Percentiles rank a stretch among this genome's conserved stretches.
Conservation (phyloP, 2,329 filamentous ascomycete genomes). For the Grosmannia serpens region DNA sequence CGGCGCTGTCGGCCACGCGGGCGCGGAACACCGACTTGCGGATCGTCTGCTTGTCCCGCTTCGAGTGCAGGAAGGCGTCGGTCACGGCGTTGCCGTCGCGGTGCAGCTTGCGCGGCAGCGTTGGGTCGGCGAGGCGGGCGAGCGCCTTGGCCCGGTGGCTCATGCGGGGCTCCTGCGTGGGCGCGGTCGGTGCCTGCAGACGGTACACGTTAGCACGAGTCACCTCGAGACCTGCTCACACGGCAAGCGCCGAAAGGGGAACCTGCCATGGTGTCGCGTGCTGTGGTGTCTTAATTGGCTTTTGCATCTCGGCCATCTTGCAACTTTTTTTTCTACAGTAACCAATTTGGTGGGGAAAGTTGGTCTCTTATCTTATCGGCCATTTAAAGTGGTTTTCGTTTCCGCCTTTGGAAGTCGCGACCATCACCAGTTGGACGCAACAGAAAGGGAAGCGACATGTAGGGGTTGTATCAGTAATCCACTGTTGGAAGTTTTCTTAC, state of each 20-base stretch:
- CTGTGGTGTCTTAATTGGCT: background rate
- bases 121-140: slow-evolving; percentile 38
- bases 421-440: no score
- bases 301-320: background rate
- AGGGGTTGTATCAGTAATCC: background rate
- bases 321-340: background rate
- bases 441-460: background rate
- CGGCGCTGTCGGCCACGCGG: slow-evolving; percentile 53
- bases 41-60: slow-evolving; percentile 73
- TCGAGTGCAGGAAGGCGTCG: slow-evolving; percentile 56
- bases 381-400: background rate
- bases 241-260: background rate
- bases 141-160: slow-evolving; percentile 35
- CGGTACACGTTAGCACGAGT: no score
- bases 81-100: slow-evolving; percentile 37
- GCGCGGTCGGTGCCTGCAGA: slow-evolving; percentile 15
- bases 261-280: background rate
- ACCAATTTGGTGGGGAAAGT: background rate
- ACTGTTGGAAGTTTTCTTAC: no score
- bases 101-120: slow-evolving; percentile 40
- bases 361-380: background rate
- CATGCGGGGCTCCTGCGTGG: slow-evolving; percentile 4
- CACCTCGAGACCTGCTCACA: background rate
- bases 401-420: background rate
- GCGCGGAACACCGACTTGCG: slow-evolving; percentile 72